Base-by-base conservation (phyloP, 2,329 filamentous ascomycete species). In the Cytospora paraplurivora region DNA sequence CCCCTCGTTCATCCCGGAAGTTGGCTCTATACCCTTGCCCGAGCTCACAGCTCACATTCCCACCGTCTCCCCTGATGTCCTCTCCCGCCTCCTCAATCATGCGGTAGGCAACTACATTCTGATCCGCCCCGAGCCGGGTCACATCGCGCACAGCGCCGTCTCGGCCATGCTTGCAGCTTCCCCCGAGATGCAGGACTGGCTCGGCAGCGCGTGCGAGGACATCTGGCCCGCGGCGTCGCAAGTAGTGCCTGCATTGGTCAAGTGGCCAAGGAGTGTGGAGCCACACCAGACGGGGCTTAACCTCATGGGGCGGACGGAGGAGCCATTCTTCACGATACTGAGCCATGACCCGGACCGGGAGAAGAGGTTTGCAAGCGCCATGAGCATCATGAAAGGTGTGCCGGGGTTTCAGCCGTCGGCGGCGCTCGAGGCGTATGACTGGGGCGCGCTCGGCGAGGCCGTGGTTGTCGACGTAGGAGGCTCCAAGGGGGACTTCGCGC, bases 381-480 rank as follows among this genome's bases (percentile, higher is more conserved):
- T 51, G 56, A 27, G 56, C 32, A 34, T 58, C 32, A 50, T 49
- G 27, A 41, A 58, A 11, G 17, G 19, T 1, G 27, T 50, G 41
- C 33, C 27, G 15, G 47, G 44, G 32, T 58, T 10, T 4, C 44
- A 49, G 15, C 44, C 47, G 1, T 27, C 32, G 17, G 33, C 44
- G 10, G 41, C 47, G 7, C 44, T 58, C 7, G 41, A 51, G 10
- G 21, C 15, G 4, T 58, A 10, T 13, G 56, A 58, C 32, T 37
- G 44, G 44, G 33, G 17, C 7, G 56, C 50, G 5, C n/a, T 34
- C 10, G 17, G 10, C 33, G 11, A 58, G n/a, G 27, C 50, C 2
- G 50, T 53, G 4, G 21, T 58, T n/a, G 56, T 51, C 32, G 56
- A 58, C 34, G 56, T 58, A 3, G 56, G 56, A 3, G 56, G 56